These are phyloP conservation scores for Yamadazyma oceani DNA, from an alignment of 1,139 yeast genomes.

Conservation along the genomic window DNA sequence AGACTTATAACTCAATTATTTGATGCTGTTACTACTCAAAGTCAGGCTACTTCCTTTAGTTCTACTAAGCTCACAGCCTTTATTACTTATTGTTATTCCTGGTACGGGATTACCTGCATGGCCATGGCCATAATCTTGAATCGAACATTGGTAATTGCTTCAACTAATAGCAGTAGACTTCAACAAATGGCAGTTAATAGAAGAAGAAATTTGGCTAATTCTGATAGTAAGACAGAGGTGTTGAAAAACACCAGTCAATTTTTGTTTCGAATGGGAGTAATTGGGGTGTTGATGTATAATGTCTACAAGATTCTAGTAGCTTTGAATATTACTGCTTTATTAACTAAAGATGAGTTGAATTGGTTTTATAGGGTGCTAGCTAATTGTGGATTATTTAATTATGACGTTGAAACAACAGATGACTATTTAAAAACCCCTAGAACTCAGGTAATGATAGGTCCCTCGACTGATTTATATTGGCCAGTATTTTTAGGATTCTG, in stretches of 20 bases:
- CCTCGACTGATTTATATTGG: constrained; percentile 60
- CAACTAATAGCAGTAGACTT: constrained; percentile 42
- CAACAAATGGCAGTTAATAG: constrained; percentile 23
- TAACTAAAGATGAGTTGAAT: constrained; percentile 15
- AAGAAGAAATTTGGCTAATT: constrained; percentile 13
- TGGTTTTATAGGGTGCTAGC: constrained; percentile 19
- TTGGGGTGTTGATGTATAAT: constrained; percentile 33
- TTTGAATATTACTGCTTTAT: constrained; percentile 26
- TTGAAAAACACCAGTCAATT: constrained; percentile 24
- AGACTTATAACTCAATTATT: constrained; percentile 10
- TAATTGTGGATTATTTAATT: constrained; percentile 30
- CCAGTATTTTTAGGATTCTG: constrained; percentile 63
- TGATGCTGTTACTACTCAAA: constrained; percentile 27
- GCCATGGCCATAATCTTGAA: constrained; percentile 65
- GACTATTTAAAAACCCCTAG: constrained; percentile 38
- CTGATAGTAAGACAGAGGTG: constrained; percentile 19
- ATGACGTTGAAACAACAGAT: constrained; percentile 30
- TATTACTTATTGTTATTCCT: constrained; percentile 33
- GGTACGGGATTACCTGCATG: constrained; percentile 48
- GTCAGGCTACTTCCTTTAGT: constrained; percentile 14
- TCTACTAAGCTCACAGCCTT: constrained; percentile 22
- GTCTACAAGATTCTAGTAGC: constrained; percentile 38
- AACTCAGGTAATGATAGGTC: constrained; percentile 43
- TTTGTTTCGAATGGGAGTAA: constrained; percentile 36
- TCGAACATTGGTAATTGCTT: constrained; percentile 66